Evolutionary conservation across 2,329 filamentous ascomycete species (phyloP), one percentile per base, ranked within the genome.

Genomic region (Pleomassaria siparia): DNA sequence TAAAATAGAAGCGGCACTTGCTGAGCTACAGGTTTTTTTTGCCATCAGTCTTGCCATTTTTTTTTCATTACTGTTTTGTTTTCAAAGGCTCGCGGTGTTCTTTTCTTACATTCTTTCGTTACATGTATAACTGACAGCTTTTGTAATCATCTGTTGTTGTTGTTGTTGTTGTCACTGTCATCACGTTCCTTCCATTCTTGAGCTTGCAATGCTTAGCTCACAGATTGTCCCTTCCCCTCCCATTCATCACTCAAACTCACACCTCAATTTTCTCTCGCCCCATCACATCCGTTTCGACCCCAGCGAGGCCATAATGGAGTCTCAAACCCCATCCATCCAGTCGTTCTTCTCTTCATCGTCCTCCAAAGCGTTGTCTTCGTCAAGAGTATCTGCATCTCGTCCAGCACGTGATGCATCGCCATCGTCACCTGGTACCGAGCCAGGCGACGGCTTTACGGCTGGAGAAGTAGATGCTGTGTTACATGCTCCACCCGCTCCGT

Each of bases 381-480:
- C 39, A 7, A 29, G 39, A 48, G 25, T 43, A 35, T 22, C 45
- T 21, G 15, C 42, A 13, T 25, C 41, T 4, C 39, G 32, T 36
- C 43, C 44, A 15, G 33, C 39, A 13, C 43, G 28, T 40, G 25
- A 7, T 26, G 12, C 25, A 7, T 26, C 49, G 18, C 58, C 59
- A 11, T 56, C 46, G 20, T 56, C 59, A 4, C 59, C 58, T 1
- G 54, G 59, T 20, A 53, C 45, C 9, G 53, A 53, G 12, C 56
- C 66, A 12, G 74, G 77, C 29, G 79, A 82, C 65, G 80, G 80
- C 24, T 84, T 83, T 66, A 82, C 78, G 2, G 51, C 70, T 12
- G 66, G 69, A 15, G 79, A 82, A 54, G 51, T 78, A 1, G 65
- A 72, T 13, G 65, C 66, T 16, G 64, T 66, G 2, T 47, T 72